Evolutionary conservation across 2,329 filamentous ascomycete species (phyloP).

Genomic region (Fusarium zealandicum): DNA sequence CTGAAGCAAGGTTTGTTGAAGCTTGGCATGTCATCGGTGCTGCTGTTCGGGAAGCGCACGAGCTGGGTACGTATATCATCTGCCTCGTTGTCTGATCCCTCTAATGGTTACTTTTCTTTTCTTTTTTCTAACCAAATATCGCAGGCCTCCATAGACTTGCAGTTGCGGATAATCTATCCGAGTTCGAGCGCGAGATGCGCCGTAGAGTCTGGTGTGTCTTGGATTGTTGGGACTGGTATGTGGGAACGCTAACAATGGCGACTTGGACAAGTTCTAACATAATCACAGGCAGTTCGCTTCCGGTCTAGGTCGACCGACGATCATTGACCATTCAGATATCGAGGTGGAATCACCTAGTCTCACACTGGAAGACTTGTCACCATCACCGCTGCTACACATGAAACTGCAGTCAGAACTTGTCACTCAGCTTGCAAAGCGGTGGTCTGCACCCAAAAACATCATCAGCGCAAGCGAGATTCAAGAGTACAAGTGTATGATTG

Average conservation of each 20-base stretch:
- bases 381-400: conserved; percentile 47
- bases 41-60: conserved; percentile 47
- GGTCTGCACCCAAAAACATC: conserved; percentile 41
- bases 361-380: conserved; percentile 43
- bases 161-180: conserved; percentile 34
- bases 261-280: background rate
- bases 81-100: too few species aligned
- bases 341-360: conserved; percentile 45
- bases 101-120: background rate
- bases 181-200: conserved; percentile 48
- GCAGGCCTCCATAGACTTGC: conserved; percentile 43
- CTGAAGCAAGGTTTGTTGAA: conserved; percentile 46
- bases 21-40: conserved; percentile 46
- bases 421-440: conserved; percentile 38
- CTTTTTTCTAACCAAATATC: background rate
- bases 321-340: conserved; percentile 46
- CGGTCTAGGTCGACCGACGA: conserved; percentile 43
- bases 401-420: conserved; percentile 48
- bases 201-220: conserved; percentile 48
- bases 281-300: conserved; percentile 47
- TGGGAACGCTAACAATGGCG: background rate
- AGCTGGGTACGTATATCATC: conserved; percentile 36
- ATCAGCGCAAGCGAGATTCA: conserved; percentile 40
- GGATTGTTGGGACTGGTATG: conserved; percentile 49
- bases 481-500: conserved; percentile 44